Evolutionary conservation across 2,329 filamentous ascomycete species (phyloP), one percentile per base, ranked within the genome.

Genomic region (Microdochium trichocladiopsis): DNA sequence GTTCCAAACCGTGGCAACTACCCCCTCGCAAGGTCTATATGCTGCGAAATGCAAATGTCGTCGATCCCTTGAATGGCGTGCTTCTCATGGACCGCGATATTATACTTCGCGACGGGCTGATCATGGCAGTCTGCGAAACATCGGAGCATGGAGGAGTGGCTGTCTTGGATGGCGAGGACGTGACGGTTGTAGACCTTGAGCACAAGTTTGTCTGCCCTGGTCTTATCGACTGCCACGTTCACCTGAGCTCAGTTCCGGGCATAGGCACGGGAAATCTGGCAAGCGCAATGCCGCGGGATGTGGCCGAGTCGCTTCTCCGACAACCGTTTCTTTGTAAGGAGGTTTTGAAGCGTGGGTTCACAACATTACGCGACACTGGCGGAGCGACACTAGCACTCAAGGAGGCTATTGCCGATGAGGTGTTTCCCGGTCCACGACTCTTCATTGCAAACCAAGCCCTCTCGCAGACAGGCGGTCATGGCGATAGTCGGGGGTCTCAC

Each of bases 381-480:
- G 82, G 82, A 3, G 80, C 80, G 1, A 69, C 70, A 0, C 63
- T 77, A 0, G 76, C 80, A 1, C 66, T 85, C 18, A 79, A 78
- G 56, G 71, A 83, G 57, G 79, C 81, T 1, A 70, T 84, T 16
- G 72, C 69, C 1, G 78, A 84, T n/a, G 73, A 74, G 2, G 69
- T 83, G 0, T 72, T 79, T 37, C 72, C 74, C 1, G 81, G 80
- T 0, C 82, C 80, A 0, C 65, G 79, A 11, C 60, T 84, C 3
- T 81, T 82, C 61, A 78, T 81, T 25, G 70, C 77, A 1, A 75
- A 75, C 8, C 71, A 76, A 50, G 78, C 75, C 0, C 70, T 84
- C 5, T 76, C 72, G 3, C 80, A 84, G 62, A 80, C 80, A 0
- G 80, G 80, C 1, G 81, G 82, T 0, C 80, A 84, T 56, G 78